phyloP scores from a whole-genome alignment of 345 rosid species.

The Salix koriyanagi region DNA sequence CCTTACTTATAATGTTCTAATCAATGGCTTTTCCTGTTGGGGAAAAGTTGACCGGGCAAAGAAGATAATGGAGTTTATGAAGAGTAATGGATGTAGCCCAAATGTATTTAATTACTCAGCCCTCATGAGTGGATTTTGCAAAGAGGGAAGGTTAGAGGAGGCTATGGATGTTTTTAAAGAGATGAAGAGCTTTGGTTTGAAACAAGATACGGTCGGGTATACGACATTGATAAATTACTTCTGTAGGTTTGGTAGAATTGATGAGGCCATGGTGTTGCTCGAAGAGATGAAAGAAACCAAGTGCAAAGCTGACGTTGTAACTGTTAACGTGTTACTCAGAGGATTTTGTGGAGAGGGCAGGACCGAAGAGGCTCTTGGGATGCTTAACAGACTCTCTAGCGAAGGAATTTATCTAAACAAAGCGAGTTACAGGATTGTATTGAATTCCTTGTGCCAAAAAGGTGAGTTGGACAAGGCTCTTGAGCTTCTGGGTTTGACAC shows the following conservation, averaged over 20 bases:
- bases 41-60: slow-evolving; percentile 71
- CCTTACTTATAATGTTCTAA: slow-evolving; percentile 62
- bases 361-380: slow-evolving; percentile 52
- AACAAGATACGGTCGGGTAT: slow-evolving; percentile 62
- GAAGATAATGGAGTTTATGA: slow-evolving; percentile 81
- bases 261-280: slow-evolving; percentile 58
- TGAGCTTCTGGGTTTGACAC: slow-evolving; percentile 54
- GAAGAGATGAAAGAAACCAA: slow-evolving; percentile 60
- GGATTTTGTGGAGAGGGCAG: slow-evolving; percentile 68
- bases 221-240: slow-evolving; percentile 71
- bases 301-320: slow-evolving; percentile 67
- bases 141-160: slow-evolving; percentile 53
- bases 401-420: slow-evolving; percentile 67
- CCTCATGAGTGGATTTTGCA: slow-evolving; percentile 63
- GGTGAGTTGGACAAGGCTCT: slow-evolving; percentile 61
- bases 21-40: slow-evolving; percentile 63
- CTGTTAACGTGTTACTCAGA: slow-evolving; percentile 65
- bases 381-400: slow-evolving; percentile 47
- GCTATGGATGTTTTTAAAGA: slow-evolving; percentile 54
- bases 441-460: slow-evolving; percentile 57
- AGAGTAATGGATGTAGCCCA: slow-evolving; percentile 67
- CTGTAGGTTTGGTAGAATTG: slow-evolving; percentile 48
- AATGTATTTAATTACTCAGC: slow-evolving; percentile 64
- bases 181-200: slow-evolving; percentile 56
- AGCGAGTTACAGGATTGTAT: slow-evolving; percentile 74